Base-by-base conservation (phyloP, 2,329 filamentous ascomycete genomes). In the Xylariaceae sp. region DNA sequence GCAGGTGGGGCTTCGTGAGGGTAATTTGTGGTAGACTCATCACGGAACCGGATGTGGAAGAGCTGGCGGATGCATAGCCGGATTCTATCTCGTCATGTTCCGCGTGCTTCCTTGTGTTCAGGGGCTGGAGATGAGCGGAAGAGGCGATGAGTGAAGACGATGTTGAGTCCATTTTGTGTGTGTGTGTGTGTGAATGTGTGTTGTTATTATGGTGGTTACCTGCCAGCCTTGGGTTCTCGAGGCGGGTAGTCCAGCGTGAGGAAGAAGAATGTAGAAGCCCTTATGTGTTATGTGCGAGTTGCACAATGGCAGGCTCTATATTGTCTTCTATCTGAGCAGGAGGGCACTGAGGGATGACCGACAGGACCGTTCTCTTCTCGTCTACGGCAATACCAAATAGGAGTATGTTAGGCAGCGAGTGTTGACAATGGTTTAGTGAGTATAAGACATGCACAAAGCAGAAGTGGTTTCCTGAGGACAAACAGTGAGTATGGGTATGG, bases 1-100 rank as follows among this genome's bases (percentile, higher is more conserved):
- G 86, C 64, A 97, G 79, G 72, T 99, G 92, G 60, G 87, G 82
- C 71, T 87, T 87, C 62, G 89, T 92, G 76, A 99, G 90, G 72
- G 86, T 84, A 66, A 97, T 80, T 57, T 89, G 83, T 11, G 91
- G 88, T 26, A 92, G 78, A 61, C 76, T 76, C 50, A 77, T 75
- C 43, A 80, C 76, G 64, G 81, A 86, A 35, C 83, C 85, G 50
- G 79, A 77, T 42, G 81, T 86, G 72, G 74, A 85, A 66, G 72
- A 80, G 66, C 70, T 64, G 31, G 68, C 72, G 73, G 88, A 86
- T 67, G 84, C 89, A 76, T 96, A 96, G 60, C 92, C 92, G 37
- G 92, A 96, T 73, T 95, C 90, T 59, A 79, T 71, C 42, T 80
- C 78, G 42, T 80, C 77, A 37, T 71, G 69, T 30, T 55, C 59